Conservation (phyloP, 257 asterid species). For the Lantana camara region DNA sequence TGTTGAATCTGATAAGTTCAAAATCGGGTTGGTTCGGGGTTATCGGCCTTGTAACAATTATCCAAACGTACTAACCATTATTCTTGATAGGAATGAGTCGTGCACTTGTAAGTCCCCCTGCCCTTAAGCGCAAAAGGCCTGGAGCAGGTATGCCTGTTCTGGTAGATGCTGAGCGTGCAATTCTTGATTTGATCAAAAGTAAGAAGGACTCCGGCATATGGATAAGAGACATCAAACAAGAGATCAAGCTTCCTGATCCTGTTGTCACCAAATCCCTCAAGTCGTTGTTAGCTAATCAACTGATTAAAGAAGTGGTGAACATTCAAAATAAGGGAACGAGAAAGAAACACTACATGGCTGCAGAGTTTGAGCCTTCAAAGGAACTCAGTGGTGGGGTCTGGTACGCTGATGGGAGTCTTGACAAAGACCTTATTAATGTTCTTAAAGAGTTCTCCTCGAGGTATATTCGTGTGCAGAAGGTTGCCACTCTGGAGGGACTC, state of each 20-base stretch:
- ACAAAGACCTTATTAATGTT: conserved; percentile 35
- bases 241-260: conserved; percentile 32
- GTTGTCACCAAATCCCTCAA: conserved; percentile 42
- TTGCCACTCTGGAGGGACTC: conserved; percentile 46
- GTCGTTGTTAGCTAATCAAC: conserved; percentile 30
- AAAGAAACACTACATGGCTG: conserved; percentile 60
- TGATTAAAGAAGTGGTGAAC: conserved; percentile 58
- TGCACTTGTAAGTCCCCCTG: conserved; percentile 9
- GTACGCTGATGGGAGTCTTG: conserved; percentile 44
- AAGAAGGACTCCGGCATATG: conserved; percentile 45
- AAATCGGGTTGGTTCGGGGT: too few species aligned
- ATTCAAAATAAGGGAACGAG: conserved; percentile 40
- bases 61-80: too few species aligned
- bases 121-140: conserved; percentile 53
- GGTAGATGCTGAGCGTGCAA: conserved; percentile 42
- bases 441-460: conserved; percentile 36
- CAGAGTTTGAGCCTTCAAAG: conserved; percentile 50
- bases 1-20: too few species aligned
- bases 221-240: conserved; percentile 45
- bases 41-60: too few species aligned
- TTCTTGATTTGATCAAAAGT: conserved; percentile 47
- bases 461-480: conserved; percentile 35
- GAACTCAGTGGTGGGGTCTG: conserved; percentile 50
- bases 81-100: conserved; percentile 36
- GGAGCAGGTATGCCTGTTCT: conserved; percentile 36